Conservation (phyloP, 768 basidiomycete genomes). For the Tephrocybe sp. region DNA sequence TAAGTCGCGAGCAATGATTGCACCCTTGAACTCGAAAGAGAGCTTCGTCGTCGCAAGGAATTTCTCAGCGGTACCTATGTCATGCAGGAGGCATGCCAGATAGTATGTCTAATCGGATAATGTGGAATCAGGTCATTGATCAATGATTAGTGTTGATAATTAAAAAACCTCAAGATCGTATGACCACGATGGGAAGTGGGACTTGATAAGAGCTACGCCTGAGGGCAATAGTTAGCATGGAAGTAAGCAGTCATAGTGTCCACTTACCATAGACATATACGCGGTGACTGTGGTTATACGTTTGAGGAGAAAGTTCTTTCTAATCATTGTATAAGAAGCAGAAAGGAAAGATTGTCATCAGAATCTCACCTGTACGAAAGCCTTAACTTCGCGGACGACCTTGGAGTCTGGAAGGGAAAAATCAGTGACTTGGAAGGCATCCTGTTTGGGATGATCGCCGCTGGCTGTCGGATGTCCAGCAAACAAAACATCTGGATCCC, state of each 20-base stretch:
- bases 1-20: conserved; percentile 47
- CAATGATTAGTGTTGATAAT: not conserved
- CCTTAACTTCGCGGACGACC: conserved; percentile 34
- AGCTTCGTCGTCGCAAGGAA: conserved; percentile 51
- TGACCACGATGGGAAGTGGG: conserved; percentile 45
- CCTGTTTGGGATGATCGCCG: conserved; percentile 39
- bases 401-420: conserved; percentile 41
- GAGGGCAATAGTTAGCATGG: not conserved
- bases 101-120: conserved; percentile 38
- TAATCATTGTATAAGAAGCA: conserved; percentile 13
- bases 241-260: not conserved
- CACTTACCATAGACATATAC: conserved; percentile 47
- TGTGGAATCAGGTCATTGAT: not conserved
- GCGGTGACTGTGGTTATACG: conserved; percentile 48
- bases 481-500: conserved; percentile 48
- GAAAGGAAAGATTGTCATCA: not conserved
- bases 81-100: conserved; percentile 49
- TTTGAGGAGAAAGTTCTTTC: conserved; percentile 41
- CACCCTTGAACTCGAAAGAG: conserved; percentile 57
- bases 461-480: conserved; percentile 40
- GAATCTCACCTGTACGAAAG: conserved; percentile 33
- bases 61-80: conserved; percentile 47
- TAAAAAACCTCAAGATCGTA: conserved; percentile 31
- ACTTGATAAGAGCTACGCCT: conserved; percentile 47
- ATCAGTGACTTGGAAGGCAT: conserved; percentile 33